Evolutionary conservation across 495 filamentous ascomycete species (phyloP).

Genomic region (Hamigera avellanea): DNA sequence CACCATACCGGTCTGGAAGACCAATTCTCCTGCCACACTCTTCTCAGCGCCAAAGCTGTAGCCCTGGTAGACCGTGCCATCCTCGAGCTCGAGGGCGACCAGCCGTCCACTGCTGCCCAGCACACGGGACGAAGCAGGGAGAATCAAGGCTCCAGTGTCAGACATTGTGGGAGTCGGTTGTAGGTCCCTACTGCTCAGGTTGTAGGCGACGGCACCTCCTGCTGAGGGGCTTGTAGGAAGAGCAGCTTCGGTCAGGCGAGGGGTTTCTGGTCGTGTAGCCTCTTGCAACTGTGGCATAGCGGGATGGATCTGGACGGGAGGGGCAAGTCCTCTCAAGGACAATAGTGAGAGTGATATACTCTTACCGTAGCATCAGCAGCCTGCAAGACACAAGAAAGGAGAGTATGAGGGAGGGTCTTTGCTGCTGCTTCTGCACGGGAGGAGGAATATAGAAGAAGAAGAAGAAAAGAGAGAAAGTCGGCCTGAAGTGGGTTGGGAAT

Average conservation of each 20-base stretch:
- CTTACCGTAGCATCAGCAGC: conserved; percentile 37
- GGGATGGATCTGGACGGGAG: conserved; percentile 12
- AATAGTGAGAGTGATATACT: conserved; percentile 15
- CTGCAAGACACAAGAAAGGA: conserved; percentile 15
- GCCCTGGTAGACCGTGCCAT: conserved; percentile 79
- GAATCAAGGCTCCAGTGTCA: conserved; percentile 27
- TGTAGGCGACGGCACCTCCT: conserved; percentile 26
- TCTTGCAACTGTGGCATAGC: conserved; percentile 17
- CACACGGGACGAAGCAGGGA: conserved; percentile 36
- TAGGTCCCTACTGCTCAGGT: conserved; percentile 18
- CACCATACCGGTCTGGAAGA: conserved; percentile 99
- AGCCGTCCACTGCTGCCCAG: conserved; percentile 41
- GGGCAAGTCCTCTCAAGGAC: conserved; percentile 35
- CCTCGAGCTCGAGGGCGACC: conserved; percentile 78
- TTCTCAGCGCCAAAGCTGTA: conserved; percentile 91
- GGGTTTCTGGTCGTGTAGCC: no score
- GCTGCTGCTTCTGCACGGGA: conserved; percentile 16
- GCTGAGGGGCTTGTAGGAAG: conserved; percentile 24
- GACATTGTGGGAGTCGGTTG: conserved; percentile 12
- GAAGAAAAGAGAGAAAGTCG: conserved; percentile 7
- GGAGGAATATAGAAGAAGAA: conserved; percentile 10
- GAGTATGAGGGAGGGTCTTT: conserved; percentile 11
- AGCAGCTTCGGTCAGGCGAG: conserved; percentile 13
- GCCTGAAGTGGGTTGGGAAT: conserved; percentile 9
- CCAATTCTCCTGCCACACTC: conserved; percentile 87